phyloP scores from a whole-genome alignment of 441 rosid genomes.

The Omphalea diandra region DNA sequence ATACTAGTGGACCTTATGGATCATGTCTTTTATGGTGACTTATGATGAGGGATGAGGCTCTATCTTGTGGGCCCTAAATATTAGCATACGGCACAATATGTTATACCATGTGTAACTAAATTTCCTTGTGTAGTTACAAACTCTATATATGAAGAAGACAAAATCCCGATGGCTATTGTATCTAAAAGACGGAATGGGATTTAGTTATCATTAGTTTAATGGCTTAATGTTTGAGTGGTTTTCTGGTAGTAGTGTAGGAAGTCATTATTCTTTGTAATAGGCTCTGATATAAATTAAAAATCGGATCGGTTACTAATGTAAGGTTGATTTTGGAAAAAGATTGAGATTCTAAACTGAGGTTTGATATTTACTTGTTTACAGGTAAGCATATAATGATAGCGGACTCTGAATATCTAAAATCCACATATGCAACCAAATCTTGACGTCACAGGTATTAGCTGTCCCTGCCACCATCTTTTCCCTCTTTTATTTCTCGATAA shows the following conservation, averaged over 20 bases:
- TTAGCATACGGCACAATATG: neutral
- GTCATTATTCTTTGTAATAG: too few relatives aligned
- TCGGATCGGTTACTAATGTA: too few relatives aligned
- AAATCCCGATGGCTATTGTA: too few relatives aligned
- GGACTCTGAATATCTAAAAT: slow-evolving; percentile 15
- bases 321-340: too few relatives aligned
- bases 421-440: slow-evolving; percentile 28
- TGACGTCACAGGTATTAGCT: slow-evolving; percentile 35
- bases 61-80: neutral
- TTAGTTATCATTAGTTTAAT: too few relatives aligned
- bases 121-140: neutral
- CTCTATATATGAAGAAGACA: neutral
- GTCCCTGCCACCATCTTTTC: slow-evolving; percentile 34
- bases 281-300: too few relatives aligned
- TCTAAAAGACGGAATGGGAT: too few relatives aligned
- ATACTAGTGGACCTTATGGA: neutral
- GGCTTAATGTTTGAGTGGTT: too few relatives aligned
- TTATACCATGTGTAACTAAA: neutral
- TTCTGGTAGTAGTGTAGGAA: too few relatives aligned
- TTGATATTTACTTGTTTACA: slow-evolving; percentile 1
- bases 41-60: neutral
- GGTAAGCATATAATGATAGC: slow-evolving; percentile 16
- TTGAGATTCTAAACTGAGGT: neutral
- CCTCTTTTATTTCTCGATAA: slow-evolving; percentile 26
- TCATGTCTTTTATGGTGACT: neutral